Evolutionary conservation across 371 early-diverging fungal species (phyloP), one percentile per base, ranked within the genome.

Genomic region (Neoconidiobolus thromboides): DNA sequence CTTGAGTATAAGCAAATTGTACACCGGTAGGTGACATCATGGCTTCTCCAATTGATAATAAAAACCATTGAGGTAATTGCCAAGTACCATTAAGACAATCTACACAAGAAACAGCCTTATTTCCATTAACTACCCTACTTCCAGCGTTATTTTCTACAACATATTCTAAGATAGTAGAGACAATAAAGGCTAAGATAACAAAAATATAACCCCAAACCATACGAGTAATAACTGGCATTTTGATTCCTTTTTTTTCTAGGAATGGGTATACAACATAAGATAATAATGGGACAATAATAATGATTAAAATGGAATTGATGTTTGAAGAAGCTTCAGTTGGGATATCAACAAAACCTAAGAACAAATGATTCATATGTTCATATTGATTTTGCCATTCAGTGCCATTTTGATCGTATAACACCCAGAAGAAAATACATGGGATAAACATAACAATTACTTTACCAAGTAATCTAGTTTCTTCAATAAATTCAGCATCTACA

Each of bases 21-120:
- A 81, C 65, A 43, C 81, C 83, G 10, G 76, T 75, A 50, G 76
- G 73, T 38, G 73, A 74, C 60, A 83, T 64, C 39, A 83, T 48
- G 52, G 73, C 64, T 63, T 83, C 86, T 15, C 75, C 80, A 43
- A 70, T 53, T 26, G 82, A 76, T 10, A 83, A 54, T 48, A 81
- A 3, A 60, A 80, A 62, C 67, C 78, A 80, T 60, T 76, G 79
- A 42, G 79, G 70, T 14, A 81, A 41, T 63, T 76, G 76, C 66
- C 64, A 71, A 38, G 69, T 56, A 51, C 66, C 68, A n/a, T 63
- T 56, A 0, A 65, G n/a, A 48, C 66, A 68, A 14, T 53, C 60
- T 56, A 60, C 64, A 54, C 63, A 62, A 52, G 53, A 58, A n/a
- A 51, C 42, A 9, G 12, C 48, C 3, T 36, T 12, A 14, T 48